Percentiles rank a stretch among this genome's conserved stretches.
Conservation (phyloP, 2,329 filamentous ascomycete genomes). For the Lojkania enalia region DNA sequence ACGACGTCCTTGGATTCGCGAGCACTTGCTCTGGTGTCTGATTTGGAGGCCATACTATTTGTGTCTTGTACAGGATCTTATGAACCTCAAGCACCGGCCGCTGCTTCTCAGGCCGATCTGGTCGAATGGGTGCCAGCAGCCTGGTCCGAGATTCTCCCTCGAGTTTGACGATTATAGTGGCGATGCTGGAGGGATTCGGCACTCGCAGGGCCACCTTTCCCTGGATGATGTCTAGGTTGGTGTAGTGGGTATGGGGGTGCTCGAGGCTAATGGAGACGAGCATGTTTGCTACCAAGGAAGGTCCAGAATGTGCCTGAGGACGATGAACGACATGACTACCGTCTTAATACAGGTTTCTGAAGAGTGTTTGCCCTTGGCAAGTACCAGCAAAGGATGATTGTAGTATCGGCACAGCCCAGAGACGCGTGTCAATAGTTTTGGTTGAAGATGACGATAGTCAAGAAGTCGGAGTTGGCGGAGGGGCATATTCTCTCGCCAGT, state of each 20-base stretch:
- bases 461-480: slow-evolving; percentile 4
- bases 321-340: slow-evolving; percentile 25
- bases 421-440: slow-evolving; percentile 11
- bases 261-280: slow-evolving; percentile 68
- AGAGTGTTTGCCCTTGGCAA: slow-evolving; percentile 7
- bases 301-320: slow-evolving; percentile 16
- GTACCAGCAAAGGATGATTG: not conserved
- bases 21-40: slow-evolving; percentile 43
- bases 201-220: slow-evolving; percentile 57
- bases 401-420: slow-evolving; percentile 8
- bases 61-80: slow-evolving; percentile 72
- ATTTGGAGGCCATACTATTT: slow-evolving; percentile 71
- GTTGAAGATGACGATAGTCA: slow-evolving; percentile 2
- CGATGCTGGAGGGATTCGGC: slow-evolving; percentile 50
- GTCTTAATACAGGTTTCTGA: slow-evolving; percentile 17
- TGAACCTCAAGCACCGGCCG: slow-evolving; percentile 55
- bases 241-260: slow-evolving; percentile 70
- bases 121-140: slow-evolving; percentile 56
- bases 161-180: slow-evolving; percentile 73
- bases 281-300: slow-evolving; percentile 26
- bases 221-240: slow-evolving; percentile 74
- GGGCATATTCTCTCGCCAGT: slow-evolving; percentile 1
- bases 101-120: slow-evolving; percentile 47
- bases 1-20: slow-evolving; percentile 50
- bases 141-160: slow-evolving; percentile 77